Percentiles rank a stretch among this genome's conserved stretches.
phyloP scores from a whole-genome alignment of 2,329 filamentous ascomycete genomes.

The Sphaceloma murrayae region DNA sequence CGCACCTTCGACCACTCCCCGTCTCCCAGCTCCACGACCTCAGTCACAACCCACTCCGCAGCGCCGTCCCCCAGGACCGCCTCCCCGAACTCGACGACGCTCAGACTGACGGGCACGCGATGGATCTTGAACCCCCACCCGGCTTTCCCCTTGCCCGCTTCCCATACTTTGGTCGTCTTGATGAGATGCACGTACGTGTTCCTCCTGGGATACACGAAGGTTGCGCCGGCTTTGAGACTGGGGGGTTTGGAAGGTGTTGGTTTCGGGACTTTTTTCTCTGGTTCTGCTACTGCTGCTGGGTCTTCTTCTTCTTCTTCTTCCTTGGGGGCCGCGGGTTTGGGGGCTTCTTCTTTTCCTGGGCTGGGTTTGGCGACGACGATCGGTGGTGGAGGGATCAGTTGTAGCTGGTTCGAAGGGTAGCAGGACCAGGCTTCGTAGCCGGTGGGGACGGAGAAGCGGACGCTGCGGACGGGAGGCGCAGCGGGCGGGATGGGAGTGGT shows the following conservation, averaged over 20 bases:
- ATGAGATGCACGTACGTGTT: conserved; percentile 28
- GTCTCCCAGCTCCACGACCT: conserved; percentile 27
- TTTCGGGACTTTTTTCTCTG: conserved; percentile 1
- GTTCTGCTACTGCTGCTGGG: too few relatives aligned
- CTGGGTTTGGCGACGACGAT: conserved; percentile 6
- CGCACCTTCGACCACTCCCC: conserved; percentile 27
- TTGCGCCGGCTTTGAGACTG: conserved; percentile 21
- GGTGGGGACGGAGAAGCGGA: conserved; percentile 12
- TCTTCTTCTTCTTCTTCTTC: too few relatives aligned
- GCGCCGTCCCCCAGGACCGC: conserved; percentile 22
- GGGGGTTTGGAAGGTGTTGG: neutral
- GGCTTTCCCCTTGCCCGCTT: conserved; percentile 17
- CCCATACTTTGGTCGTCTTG: conserved; percentile 24
- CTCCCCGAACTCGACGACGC: conserved; percentile 26
- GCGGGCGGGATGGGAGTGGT: neutral
- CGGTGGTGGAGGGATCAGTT: conserved; percentile 15
- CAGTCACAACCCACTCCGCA: conserved; percentile 27
- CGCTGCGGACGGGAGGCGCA: neutral
- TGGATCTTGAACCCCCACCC: conserved; percentile 27
- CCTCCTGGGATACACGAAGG: conserved; percentile 24
- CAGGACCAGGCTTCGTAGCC: conserved; percentile 9
- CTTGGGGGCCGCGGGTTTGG: conserved; percentile 9
- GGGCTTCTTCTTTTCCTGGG: conserved; percentile 3
- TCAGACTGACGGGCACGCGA: conserved; percentile 24
- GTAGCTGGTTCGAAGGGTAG: conserved; percentile 13